phyloP scores from a whole-genome alignment of 139 green algal species.

The Bryopsis sp. region DNA sequence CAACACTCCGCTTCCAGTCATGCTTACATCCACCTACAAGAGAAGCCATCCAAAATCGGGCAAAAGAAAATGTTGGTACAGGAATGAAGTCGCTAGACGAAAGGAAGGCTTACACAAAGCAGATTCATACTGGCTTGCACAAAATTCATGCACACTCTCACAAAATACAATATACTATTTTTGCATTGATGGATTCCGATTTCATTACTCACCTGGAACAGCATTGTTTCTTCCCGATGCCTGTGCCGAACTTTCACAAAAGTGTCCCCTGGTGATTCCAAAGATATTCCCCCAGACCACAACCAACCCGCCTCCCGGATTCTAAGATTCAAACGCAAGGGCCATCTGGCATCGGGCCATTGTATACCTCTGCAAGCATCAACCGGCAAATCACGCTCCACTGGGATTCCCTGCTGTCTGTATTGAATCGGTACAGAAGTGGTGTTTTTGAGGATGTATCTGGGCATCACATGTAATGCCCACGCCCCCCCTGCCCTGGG shows the following conservation, averaged over 20 bases:
- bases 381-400: slow-evolving; percentile 33
- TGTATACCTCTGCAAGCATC: slow-evolving; percentile 38
- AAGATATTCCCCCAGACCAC: slow-evolving; percentile 62
- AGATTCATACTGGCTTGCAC: no score
- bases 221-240: slow-evolving; percentile 1
- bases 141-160: no score
- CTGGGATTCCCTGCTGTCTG: slow-evolving; percentile 37
- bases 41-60: no score
- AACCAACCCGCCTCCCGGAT: slow-evolving; percentile 67
- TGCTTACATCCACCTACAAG: slow-evolving; percentile 3
- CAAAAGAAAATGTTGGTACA: no score
- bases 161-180: no score
- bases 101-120: no score
- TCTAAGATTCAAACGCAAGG: slow-evolving; percentile 50
- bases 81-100: no score
- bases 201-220: no score
- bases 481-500: slow-evolving; percentile 4
- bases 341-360: slow-evolving; percentile 46
- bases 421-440: slow-evolving; percentile 52
- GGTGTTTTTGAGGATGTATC: slow-evolving; percentile 62
- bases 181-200: no score
- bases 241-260: slow-evolving; percentile 41
- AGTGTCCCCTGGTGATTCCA: slow-evolving; percentile 55
- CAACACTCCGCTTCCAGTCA: slow-evolving; percentile 24
- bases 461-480: slow-evolving; percentile 62